Percentiles rank a stretch among this genome's conserved stretches.
Conservation (phyloP, 2,329 filamentous ascomycete species). For the Ophiosphaerella narmari region DNA sequence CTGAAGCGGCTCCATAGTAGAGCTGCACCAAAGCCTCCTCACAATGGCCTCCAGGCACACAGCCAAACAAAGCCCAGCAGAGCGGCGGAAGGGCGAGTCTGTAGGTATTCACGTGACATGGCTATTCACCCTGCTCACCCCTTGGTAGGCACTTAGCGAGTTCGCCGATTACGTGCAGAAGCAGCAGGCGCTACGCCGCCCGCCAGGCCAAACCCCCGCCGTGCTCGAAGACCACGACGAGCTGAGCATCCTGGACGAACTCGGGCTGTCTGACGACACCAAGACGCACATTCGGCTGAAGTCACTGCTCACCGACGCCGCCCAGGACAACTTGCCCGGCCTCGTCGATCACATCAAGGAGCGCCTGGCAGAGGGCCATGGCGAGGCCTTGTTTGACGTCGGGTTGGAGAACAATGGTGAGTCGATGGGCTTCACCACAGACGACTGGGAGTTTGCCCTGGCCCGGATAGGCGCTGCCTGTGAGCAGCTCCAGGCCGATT, state of each 20-base stretch:
- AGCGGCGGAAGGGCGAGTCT: constrained; percentile 84
- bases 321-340: constrained; percentile 64
- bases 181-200: constrained; percentile 74
- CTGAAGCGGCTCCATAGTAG: constrained; percentile 14
- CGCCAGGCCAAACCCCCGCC: constrained; percentile 43
- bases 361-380: constrained; percentile 75
- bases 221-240: constrained; percentile 76
- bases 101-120: constrained; percentile 55
- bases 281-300: constrained; percentile 69
- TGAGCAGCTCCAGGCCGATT: constrained; percentile 70
- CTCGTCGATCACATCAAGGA: constrained; percentile 69
- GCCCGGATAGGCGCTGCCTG: constrained; percentile 69
- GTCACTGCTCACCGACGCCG: constrained; percentile 68
- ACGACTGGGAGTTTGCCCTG: constrained; percentile 77
- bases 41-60: constrained; percentile 45
- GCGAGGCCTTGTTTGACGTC: constrained; percentile 89
- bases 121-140: background rate
- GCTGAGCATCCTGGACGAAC: constrained; percentile 83
- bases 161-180: constrained; percentile 98
- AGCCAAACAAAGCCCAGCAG: constrained; percentile 69
- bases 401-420: constrained; percentile 90
- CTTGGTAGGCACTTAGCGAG: constrained; percentile 76
- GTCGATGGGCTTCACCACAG: constrained; percentile 73
- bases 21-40: constrained; percentile 12
- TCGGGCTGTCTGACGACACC: constrained; percentile 72